Evolutionary conservation across 2,329 filamentous ascomycete genomes (phyloP).

Genomic region (Fusarium transvaalense): DNA sequence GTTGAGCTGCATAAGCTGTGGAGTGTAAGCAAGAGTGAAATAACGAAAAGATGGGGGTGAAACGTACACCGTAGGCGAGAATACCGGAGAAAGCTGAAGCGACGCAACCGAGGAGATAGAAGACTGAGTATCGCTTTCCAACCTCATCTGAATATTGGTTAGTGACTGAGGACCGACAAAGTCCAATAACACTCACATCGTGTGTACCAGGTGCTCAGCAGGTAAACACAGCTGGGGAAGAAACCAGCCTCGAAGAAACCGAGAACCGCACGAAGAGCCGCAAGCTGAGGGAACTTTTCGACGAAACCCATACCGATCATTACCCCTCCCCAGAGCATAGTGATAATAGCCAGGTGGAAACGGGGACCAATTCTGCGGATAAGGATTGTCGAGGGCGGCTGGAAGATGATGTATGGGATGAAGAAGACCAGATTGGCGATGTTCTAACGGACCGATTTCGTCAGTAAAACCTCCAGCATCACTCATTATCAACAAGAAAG

Average conservation of each 20-base stretch:
- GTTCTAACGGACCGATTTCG: constrained; percentile 54
- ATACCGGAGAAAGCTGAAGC: constrained; percentile 76
- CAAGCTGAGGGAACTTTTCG: constrained; percentile 63
- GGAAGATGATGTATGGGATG: constrained; percentile 77
- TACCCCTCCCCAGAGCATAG: constrained; percentile 68
- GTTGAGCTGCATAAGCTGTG: constrained; percentile 70
- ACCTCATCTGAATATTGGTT: constrained; percentile 66
- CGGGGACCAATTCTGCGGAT: constrained; percentile 75
- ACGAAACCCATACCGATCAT: constrained; percentile 77
- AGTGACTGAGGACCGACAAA: not conserved
- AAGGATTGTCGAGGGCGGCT: constrained; percentile 77
- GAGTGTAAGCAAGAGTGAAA: constrained; percentile 7
- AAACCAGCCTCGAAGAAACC: constrained; percentile 78
- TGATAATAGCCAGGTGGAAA: constrained; percentile 66
- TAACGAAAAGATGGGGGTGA: constrained; percentile 8
- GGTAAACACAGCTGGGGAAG: constrained; percentile 77
- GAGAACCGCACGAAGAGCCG: constrained; percentile 68
- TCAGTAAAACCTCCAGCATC: constrained; percentile 1
- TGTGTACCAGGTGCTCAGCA: constrained; percentile 81
- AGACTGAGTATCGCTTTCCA: constrained; percentile 75
- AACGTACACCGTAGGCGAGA: constrained; percentile 73
- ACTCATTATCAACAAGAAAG: too few relatives aligned
- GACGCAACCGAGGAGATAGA: constrained; percentile 76
- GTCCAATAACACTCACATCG: constrained; percentile 61
- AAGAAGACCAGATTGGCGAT: constrained; percentile 81